Conservation (phyloP, 768 basidiomycete species). For the Candolleomyces efflorescens region DNA sequence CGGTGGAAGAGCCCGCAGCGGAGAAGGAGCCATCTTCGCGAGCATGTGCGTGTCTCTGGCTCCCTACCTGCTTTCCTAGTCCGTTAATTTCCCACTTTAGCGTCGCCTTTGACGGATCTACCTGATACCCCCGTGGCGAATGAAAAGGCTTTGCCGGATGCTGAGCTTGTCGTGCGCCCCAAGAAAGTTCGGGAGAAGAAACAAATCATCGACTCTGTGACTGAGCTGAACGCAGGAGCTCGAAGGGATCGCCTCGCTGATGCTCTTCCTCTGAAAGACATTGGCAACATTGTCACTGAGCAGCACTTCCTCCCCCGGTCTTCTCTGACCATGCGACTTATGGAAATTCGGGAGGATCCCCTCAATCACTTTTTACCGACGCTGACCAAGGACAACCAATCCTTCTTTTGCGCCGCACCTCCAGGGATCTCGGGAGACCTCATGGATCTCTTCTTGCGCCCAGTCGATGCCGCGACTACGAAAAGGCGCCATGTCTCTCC, state of each 20-base stretch:
- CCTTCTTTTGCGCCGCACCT: conserved; percentile 80
- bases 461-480: conserved; percentile 43
- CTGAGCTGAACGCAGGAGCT: conserved; percentile 70
- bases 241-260: conserved; percentile 55
- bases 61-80: not conserved
- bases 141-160: conserved; percentile 44
- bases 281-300: conserved; percentile 70
- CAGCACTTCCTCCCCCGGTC: conserved; percentile 87
- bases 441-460: conserved; percentile 79
- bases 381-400: conserved; percentile 63
- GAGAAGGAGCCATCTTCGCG: conserved; percentile 62
- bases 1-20: conserved; percentile 37
- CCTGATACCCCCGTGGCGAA: conserved; percentile 77
- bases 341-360: conserved; percentile 84
- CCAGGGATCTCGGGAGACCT: conserved; percentile 82
- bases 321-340: conserved; percentile 76
- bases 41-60: conserved; percentile 49
- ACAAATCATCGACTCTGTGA: conserved; percentile 87
- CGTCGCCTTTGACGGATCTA: conserved; percentile 71
- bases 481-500: conserved; percentile 61
- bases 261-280: conserved; percentile 51
- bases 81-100: conserved; percentile 29
- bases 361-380: conserved; percentile 83
- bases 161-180: conserved; percentile 29
- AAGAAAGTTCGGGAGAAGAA: conserved; percentile 67